Percentiles rank a stretch among this genome's conserved stretches.
Evolutionary conservation across 352 stramenopile genomes (phyloP).

Genomic region (Phytophthora palmivora): DNA sequence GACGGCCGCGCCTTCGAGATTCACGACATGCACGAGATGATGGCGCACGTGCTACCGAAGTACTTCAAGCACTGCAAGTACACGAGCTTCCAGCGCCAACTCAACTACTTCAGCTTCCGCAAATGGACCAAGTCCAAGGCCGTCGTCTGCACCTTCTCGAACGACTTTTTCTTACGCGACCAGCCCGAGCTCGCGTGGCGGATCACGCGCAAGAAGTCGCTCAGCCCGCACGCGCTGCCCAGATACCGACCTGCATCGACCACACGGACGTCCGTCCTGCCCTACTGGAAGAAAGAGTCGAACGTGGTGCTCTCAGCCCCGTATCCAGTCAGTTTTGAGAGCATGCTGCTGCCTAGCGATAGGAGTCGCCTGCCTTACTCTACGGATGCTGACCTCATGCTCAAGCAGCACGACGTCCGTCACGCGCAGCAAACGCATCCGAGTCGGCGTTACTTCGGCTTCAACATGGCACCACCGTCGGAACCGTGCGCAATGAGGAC

Average conservation of each 20-base stretch:
- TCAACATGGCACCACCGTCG: conserved; percentile 20
- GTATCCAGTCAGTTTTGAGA: conserved; percentile 12
- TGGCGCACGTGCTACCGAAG: conserved; percentile 87
- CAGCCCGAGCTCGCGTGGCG: conserved; percentile 67
- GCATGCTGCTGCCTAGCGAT: conserved; percentile 20
- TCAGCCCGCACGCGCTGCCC: conserved; percentile 27
- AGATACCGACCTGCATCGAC: conserved; percentile 14
- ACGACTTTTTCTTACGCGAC: conserved; percentile 77
- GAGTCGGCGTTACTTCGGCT: conserved; percentile 23
- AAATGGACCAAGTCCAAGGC: conserved; percentile 90
- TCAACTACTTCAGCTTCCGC: conserved; percentile 96
- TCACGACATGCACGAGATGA: conserved; percentile 82
- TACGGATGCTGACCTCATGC: conserved; percentile 36
- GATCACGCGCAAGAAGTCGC: conserved; percentile 75
- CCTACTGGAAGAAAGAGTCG: conserved; percentile 30
- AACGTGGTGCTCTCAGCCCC: conserved; percentile 7
- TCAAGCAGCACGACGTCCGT: conserved; percentile 45
- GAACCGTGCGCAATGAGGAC: conserved; percentile 20
- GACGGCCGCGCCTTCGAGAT: conserved; percentile 77
- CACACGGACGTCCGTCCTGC: conserved; percentile 20
- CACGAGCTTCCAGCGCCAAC: conserved; percentile 93
- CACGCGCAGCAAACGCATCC: conserved; percentile 14
- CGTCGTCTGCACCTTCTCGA: conserved; percentile 79
- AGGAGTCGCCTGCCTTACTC: conserved; percentile 31
- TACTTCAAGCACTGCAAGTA: conserved; percentile 97